Base-by-base conservation (phyloP, 805 yeast species). In the Wickerhamiella spandovensis region DNA sequence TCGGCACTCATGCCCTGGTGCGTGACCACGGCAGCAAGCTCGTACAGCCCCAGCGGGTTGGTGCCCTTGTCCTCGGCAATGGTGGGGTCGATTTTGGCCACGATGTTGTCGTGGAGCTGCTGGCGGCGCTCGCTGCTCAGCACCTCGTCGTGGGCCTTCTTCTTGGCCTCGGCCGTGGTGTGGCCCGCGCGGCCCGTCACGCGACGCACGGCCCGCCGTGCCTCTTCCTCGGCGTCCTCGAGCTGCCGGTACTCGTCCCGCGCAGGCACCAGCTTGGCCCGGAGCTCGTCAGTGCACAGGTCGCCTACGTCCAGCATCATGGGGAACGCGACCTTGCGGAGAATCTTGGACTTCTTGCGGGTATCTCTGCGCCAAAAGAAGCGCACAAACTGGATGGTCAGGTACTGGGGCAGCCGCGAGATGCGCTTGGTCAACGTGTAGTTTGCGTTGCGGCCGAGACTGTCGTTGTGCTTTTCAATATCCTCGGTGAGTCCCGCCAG, bases 1-100 rank as follows among this genome's bases (percentile, higher is more conserved):
- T 92, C 97, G 0, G 97, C 96, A 43, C 89, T 80, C 7, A 95
- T 81, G 47, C 99, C 99, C 62, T 82, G 84, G 68, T 92, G 99
- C 1, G 97, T 87, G 53, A 92, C 78, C 22, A 92, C 77, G 1
- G 95, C 87, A 38, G 72, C 70, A 56, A 92, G 75, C 56, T 87
- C 88, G 63, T 92, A 92, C 38, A 92, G 77, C 1, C 92, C 86
- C 0, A 94, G 81, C 5, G 95, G 90, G 62, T 90, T 88, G 60
- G 84, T 87, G 18, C 89, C 85, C 8, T 52, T 52, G 48, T 71
- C 74, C 1, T 49, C 56, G 42, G 72, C 68, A 5, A 67, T 56
- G 12, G 62, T 68, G 3, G 78, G 74, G 48, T 75, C 74, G 3
- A 71, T 53, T 12, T 61, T 53, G 28, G 56, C 59, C 39, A 48